Base-by-base conservation (phyloP, 2,329 filamentous ascomycete genomes). In the Tolypocladium cylindrosporum region DNA sequence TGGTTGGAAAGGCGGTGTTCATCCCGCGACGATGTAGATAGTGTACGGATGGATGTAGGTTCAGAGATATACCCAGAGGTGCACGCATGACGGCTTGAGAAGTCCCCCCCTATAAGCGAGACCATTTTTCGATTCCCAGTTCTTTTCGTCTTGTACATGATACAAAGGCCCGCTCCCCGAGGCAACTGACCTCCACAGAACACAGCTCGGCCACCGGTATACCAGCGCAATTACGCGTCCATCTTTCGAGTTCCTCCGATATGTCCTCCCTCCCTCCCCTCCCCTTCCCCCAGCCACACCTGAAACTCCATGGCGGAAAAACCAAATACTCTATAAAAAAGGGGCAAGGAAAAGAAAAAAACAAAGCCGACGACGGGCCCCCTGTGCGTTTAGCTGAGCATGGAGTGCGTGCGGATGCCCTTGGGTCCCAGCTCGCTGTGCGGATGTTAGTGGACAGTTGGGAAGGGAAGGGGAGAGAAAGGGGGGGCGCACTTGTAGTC, bases 401-500 rank as follows among this genome's bases (percentile, higher is more conserved):
- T 79, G 4, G 79, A 81, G 65, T 82, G 79, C 52, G 74, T 76
- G 52, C 79, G 74, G 58, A 83, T 75, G 13, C 72, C 80, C 72
- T 81, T 82, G 60, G 80, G 80, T 1, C 80, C 80, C 48, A 81
- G 67, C 58, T 82, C 80, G 61, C 80, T 83, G 56, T 11, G 58
- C n/a, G 6, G 19, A 10, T 5, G 50, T 45, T n/a, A 9, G 45
- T 65, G 56, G 64, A 64, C 63, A 13, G 31, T 34, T 34, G 10
- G 34, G n/a, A 48, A 13, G 55, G 36, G 54, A 1, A 16, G 27
- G 42, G 31, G 34, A 14, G 13, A 14, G 21, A 24, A 2, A 27
- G 43, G 51, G n/a, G 40, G 13, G 37, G 8, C 81, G 72, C 69
- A 84, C 82, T 85, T 85, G 67, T 84, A 85, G 62, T 85, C 82